Conservation (phyloP, 2,329 filamentous ascomycete species). For the Claviceps citrina region DNA sequence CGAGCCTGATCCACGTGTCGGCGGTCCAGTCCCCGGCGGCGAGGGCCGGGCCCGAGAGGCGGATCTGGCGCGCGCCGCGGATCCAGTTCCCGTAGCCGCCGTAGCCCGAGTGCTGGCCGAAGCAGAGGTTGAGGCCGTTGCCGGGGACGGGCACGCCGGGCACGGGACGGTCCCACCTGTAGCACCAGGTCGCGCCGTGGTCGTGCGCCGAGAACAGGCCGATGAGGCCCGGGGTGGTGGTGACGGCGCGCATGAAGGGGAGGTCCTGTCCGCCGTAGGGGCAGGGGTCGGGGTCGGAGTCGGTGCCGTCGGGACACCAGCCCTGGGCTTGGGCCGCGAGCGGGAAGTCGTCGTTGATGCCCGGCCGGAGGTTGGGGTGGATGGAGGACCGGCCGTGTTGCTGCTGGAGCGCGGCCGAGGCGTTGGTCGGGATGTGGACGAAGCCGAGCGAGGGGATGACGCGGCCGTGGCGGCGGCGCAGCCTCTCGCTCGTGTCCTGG, state of each 20-base stretch:
- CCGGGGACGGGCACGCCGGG: slow-evolving; percentile 21
- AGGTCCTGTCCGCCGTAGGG: slow-evolving; percentile 35
- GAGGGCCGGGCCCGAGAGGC: slow-evolving; percentile 28
- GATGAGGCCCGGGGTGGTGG: slow-evolving; percentile 37
- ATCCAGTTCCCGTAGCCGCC: slow-evolving; percentile 53
- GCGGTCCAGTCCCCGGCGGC: slow-evolving; percentile 20
- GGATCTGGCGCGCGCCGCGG: slow-evolving; percentile 42
- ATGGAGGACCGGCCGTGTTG: slow-evolving; percentile 14
- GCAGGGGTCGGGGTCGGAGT: slow-evolving; percentile 23
- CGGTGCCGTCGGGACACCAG: slow-evolving; percentile 26
- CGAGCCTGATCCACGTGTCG: slow-evolving; percentile 47
- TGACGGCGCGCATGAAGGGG: slow-evolving; percentile 47
- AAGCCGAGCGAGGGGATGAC: slow-evolving; percentile 31
- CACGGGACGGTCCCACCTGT: slow-evolving; percentile 28
- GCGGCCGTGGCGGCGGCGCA: slow-evolving; percentile 17
- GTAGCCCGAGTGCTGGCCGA: slow-evolving; percentile 53
- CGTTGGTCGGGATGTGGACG: slow-evolving; percentile 32
- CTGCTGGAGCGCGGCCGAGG: slow-evolving; percentile 24
- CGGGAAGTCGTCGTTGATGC: slow-evolving; percentile 29
- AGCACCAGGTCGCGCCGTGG: slow-evolving; percentile 47
- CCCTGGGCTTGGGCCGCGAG: slow-evolving; percentile 28
- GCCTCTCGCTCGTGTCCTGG: slow-evolving; percentile 15
- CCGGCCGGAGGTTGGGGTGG: slow-evolving; percentile 24
- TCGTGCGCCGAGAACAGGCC: slow-evolving; percentile 51
- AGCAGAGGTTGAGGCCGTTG: slow-evolving; percentile 35